Base-by-base conservation (phyloP, 371 early-diverging fungal genomes). In the Mucor indicus region DNA sequence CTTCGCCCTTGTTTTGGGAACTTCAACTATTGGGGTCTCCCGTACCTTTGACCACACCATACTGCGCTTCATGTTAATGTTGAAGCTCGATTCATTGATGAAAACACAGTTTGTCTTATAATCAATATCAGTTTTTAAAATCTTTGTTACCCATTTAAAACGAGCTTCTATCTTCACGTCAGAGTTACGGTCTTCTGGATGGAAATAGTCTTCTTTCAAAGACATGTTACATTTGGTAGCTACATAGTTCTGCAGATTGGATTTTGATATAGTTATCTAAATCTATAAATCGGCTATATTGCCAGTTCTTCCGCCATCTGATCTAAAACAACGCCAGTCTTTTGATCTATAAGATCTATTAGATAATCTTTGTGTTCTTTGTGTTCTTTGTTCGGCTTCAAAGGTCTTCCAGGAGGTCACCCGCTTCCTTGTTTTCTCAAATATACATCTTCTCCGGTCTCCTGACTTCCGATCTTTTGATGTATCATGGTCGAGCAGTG, bases 161-260 rank as follows among this genome's bases (percentile, higher is more conserved):
- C 45, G 1, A 1, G 1, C 32, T 44, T 44, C 31, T 27, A 60
- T 55, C 45, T 54, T 48, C 8, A 21, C 40, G 5, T 5, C 24
- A 11, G 36, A 35, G 35, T 48, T 60, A 48, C 48, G 35, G 44
- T 53, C 53, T 19, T 43, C 42, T 40, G 51, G 30, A 10, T 57
- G 31, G 31, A 50, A 46, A 6, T 60, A 33, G 17, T 47, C 48
- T 13, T 48, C 40, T 24, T 55, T 55, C 10, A 50, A 36, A 25
- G 44, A 33, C 2, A 54, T 44, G 27, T 38, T 50, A 33, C 54
- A 60, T 33, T 60, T 45, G 39, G 42, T 45, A 16, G 37, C 53
- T 12, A 45, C 38, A 31, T 44, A 59, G 29, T 50, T 41, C 21
- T 53, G 44, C 16, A 49, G 21, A 13, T 45, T 20, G 27, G 44